Percentiles rank a stretch among this genome's conserved stretches.
These are phyloP conservation scores for Nothomitra cinnamomea DNA, from an alignment of 2,329 filamentous ascomycete genomes.

Conservation along the genomic window DNA sequence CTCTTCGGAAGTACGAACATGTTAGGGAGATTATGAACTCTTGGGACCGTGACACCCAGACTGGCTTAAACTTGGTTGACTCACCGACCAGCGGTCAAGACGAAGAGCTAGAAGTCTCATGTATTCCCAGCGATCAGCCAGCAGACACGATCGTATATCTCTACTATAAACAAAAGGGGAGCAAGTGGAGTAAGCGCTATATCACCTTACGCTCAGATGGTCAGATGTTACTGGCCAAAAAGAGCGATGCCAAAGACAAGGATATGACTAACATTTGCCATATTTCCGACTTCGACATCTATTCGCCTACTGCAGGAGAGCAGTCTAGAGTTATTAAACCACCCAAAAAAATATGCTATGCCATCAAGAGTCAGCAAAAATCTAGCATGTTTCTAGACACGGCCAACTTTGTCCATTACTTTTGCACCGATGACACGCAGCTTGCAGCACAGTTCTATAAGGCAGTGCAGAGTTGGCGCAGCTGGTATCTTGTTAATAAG, in stretches of 20 bases:
- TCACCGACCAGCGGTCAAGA: conserved; percentile 37
- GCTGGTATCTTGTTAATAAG: conserved; percentile 74
- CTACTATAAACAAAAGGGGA: conserved; percentile 63
- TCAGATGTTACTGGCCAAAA: conserved; percentile 56
- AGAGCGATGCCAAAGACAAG: conserved; percentile 43
- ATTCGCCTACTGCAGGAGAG: conserved; percentile 54
- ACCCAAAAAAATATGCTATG: conserved; percentile 72
- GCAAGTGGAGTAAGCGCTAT: conserved; percentile 79
- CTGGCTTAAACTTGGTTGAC: conserved; percentile 51
- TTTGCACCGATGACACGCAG: conserved; percentile 57
- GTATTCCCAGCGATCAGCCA: conserved; percentile 47
- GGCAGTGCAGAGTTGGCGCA: conserved; percentile 65
- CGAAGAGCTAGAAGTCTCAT: conserved; percentile 45
- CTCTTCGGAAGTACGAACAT: conserved; percentile 69
- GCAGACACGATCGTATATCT: conserved; percentile 51
- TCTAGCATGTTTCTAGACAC: conserved; percentile 65
- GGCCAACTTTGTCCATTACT: conserved; percentile 83
- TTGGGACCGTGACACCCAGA: conserved; percentile 71
- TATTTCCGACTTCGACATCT: conserved; percentile 84
- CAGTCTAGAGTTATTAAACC: conserved; percentile 56
- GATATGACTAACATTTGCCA: conserved; percentile 60
- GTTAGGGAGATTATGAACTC: conserved; percentile 82
- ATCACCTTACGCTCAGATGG: conserved; percentile 58
- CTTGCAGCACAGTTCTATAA: conserved; percentile 53
- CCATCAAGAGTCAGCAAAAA: conserved; percentile 84